These are phyloP conservation scores for Pyrenophora seminiperda DNA, from an alignment of 2,329 filamentous ascomycete species.

Conservation along the genomic window DNA sequence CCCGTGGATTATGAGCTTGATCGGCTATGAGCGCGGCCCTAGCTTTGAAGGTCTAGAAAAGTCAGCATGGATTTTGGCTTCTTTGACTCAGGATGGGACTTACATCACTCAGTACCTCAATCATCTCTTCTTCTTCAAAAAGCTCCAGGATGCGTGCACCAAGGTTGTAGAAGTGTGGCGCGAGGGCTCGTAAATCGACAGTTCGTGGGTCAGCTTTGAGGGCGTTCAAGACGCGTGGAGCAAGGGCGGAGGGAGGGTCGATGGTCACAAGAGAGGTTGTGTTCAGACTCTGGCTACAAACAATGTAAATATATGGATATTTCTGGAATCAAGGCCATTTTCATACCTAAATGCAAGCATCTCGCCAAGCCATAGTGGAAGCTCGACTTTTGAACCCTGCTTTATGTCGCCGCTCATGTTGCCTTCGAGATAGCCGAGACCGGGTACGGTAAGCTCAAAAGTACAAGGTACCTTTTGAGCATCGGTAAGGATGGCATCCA, in stretches of 20 bases:
- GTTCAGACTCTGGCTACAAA: constrained; percentile 39
- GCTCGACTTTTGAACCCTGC: constrained; percentile 75
- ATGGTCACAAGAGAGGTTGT: constrained; percentile 64
- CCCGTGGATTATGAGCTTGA: constrained; percentile 83
- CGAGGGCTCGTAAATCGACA: constrained; percentile 81
- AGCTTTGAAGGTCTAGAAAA: constrained; percentile 72
- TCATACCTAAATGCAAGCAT: constrained; percentile 77
- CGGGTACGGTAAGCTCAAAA: constrained; percentile 86
- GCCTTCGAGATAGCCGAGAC: constrained; percentile 87
- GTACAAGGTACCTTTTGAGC: constrained; percentile 96
- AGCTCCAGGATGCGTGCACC: constrained; percentile 85
- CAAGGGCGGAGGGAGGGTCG: constrained; percentile 78
- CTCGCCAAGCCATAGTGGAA: constrained; percentile 93
- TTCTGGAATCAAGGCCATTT: neutral
- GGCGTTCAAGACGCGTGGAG: constrained; percentile 81
- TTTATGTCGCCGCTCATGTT: constrained; percentile 76
- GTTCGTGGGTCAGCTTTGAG: constrained; percentile 87
- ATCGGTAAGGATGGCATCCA: constrained; percentile 83
- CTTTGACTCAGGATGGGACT: constrained; percentile 7
- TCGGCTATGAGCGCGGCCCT: constrained; percentile 83
- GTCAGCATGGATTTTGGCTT: constrained; percentile 1
- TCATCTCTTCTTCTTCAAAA: constrained; percentile 85
- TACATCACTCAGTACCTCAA: constrained; percentile 61
- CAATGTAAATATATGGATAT: constrained; percentile 11
- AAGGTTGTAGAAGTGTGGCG: constrained; percentile 85